Conservation (phyloP, 1,284 basidiomycete genomes). For the Mycena citricolor region DNA sequence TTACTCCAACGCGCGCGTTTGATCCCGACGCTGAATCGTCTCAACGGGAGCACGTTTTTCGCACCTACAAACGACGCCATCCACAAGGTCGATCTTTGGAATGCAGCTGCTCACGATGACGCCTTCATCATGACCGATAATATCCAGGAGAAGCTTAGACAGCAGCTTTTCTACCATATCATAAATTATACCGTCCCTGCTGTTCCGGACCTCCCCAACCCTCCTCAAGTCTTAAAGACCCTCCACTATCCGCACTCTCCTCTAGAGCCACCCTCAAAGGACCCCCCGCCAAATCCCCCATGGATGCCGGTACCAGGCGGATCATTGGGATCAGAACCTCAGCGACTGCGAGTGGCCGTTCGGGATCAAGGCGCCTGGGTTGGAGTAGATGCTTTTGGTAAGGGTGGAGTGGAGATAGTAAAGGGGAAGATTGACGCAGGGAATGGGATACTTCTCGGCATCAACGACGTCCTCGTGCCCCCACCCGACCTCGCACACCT, state of each 20-base stretch:
- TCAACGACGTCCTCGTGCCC: constrained; percentile 74
- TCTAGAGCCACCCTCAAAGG: constrained; percentile 52
- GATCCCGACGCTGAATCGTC: constrained; percentile 87
- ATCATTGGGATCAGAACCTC: constrained; percentile 79
- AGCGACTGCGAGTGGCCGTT: constrained; percentile 69
- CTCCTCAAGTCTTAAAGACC: constrained; percentile 55
- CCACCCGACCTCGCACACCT: constrained; percentile 77
- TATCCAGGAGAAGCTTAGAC: constrained; percentile 79
- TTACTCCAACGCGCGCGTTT: constrained; percentile 87
- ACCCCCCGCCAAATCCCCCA: constrained; percentile 76
- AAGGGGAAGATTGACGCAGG: constrained; percentile 56
- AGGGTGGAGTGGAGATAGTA: constrained; percentile 62
- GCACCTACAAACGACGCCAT: constrained; percentile 96
- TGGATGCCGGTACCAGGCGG: constrained; percentile 85
- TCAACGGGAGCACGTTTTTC: constrained; percentile 84
- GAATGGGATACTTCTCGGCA: constrained; percentile 80
- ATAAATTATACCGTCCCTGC: constrained; percentile 78
- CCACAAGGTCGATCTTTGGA: constrained; percentile 55
- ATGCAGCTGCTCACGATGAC: constrained; percentile 40
- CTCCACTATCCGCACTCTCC: constrained; percentile 69
- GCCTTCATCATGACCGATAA: constrained; percentile 63
- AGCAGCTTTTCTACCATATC: constrained; percentile 93
- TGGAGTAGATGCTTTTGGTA: constrained; percentile 73
- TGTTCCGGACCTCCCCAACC: constrained; percentile 42
- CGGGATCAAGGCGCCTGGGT: constrained; percentile 54